Percentiles rank a stretch among this genome's conserved stretches.
These are phyloP conservation scores for Cladosporium colombiae DNA, from an alignment of 2,329 filamentous ascomycete genomes.

Conservation along the genomic window DNA sequence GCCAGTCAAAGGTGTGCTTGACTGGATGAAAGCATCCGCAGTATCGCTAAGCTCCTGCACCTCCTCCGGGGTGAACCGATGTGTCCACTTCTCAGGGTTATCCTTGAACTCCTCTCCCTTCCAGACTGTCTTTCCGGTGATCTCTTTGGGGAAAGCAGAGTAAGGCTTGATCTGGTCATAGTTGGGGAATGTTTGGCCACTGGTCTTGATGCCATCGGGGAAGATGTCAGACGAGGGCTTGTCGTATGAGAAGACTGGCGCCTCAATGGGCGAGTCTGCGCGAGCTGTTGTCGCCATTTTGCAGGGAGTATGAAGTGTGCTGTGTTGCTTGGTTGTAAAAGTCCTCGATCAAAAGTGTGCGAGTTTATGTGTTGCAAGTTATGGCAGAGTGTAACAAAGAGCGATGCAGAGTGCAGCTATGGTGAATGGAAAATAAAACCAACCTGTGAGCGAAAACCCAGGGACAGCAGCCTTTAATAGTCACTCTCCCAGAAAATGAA, in stretches of 20 bases:
- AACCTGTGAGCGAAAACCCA: not conserved
- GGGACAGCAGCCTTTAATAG: constrained; percentile 5
- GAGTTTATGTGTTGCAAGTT: not conserved
- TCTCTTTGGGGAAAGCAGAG: constrained; percentile 68
- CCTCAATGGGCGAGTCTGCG: constrained; percentile 23
- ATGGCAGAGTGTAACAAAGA: not conserved
- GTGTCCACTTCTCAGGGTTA: constrained; percentile 70
- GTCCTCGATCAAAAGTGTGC: not conserved
- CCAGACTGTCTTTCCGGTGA: constrained; percentile 74
- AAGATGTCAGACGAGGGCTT: constrained; percentile 52
- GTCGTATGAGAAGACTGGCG: constrained; percentile 28
- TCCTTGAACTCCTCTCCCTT: constrained; percentile 63
- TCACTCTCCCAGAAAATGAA: not conserved
- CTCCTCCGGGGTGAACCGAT: constrained; percentile 67
- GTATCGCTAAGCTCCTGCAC: constrained; percentile 66
- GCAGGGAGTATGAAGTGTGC: not conserved
- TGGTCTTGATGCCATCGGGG: constrained; percentile 66
- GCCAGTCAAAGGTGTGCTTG: constrained; percentile 67
- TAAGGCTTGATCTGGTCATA: constrained; percentile 68
- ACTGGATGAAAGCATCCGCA: constrained; percentile 68
- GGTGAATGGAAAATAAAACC: not conserved
- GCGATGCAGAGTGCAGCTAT: not conserved
- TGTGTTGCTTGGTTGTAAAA: not conserved
- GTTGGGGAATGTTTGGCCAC: constrained; percentile 71
- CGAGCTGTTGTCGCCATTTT: constrained; percentile 26